phyloP scores from a whole-genome alignment of 192 early-diverging fungal species.

The Coemansia sp. region DNA sequence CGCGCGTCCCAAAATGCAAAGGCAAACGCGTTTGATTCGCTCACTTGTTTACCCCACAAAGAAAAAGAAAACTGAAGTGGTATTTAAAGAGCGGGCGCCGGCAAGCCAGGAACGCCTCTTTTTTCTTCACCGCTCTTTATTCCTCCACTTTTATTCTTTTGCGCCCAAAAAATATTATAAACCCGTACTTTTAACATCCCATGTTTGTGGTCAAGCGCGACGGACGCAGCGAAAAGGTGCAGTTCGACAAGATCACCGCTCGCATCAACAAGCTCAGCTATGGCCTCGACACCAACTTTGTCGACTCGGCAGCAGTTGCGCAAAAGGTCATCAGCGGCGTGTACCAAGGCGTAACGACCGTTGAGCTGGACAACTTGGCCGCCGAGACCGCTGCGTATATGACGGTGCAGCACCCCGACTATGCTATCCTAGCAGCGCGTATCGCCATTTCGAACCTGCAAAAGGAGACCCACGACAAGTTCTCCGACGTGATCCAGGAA shows the following conservation, averaged over 20 bases:
- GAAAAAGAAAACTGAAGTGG: too few species aligned
- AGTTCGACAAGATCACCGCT: conserved; percentile 94
- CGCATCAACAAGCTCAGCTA: conserved; percentile 93
- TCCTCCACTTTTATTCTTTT: too few species aligned
- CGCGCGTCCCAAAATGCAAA: conserved; percentile 45
- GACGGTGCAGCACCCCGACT: conserved; percentile 93
- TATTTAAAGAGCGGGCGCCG: too few species aligned
- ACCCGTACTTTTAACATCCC: too few species aligned
- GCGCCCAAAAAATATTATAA: too few species aligned
- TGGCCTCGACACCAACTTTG: conserved; percentile 87
- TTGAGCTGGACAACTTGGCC: conserved; percentile 95
- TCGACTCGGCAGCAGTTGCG: conserved; percentile 84
- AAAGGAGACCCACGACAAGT: conserved; percentile 76
- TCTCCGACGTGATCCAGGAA: conserved; percentile 82
- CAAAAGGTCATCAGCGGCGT: conserved; percentile 95
- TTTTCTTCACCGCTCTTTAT: too few species aligned
- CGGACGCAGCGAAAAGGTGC: conserved; percentile 87
- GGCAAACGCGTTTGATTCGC: neutral
- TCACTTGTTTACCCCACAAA: neutral
- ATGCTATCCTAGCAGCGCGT: conserved; percentile 91
- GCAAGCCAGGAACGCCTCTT: too few species aligned
- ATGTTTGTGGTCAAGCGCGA: conserved; percentile 60
- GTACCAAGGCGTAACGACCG: conserved; percentile 95
- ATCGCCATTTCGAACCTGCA: conserved; percentile 95
- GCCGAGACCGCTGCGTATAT: conserved; percentile 89